Base-by-base conservation (phyloP, 2,329 filamentous ascomycete species). In the Ophiocordyceps camponoti-saundersi region DNA sequence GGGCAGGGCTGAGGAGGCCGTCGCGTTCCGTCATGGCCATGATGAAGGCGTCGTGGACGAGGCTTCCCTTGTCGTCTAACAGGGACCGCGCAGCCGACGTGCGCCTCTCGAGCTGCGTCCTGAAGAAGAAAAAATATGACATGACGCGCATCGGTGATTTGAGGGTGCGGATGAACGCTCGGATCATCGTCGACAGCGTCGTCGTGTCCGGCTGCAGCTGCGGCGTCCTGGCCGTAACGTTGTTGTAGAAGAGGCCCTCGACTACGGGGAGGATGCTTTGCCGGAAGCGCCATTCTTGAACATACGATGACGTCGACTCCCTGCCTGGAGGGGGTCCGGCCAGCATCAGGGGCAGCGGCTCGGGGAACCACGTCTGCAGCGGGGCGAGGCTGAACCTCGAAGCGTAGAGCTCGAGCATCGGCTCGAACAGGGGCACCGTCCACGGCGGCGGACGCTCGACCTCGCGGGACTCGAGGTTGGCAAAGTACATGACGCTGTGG, bases 31-130 rank as follows among this genome's bases (percentile, higher is more conserved):
- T 58, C 47, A 78, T 62, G 40, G 65, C 60, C 49, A 69, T 62
- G 45, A 79, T 62, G 30, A 77, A 61, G 13, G 66, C 63, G 50
- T 79, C 71, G 52, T 75, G 67, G 4, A 75, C 53, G 6, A 68
- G 53, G 13, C 65, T 68, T 18, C 65, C 65, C 30, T 68, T 64
- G 3, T 65, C 55, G 21, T 56, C 52, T 23, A 71, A 53, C 22
- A 74, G 50, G 6, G 53, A 49, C 2, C 59, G 45, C 1, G 64
- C 66, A 7, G 61, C 56, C 2, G 61, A 61, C 48, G 68, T 53
- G 6, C 50, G 49, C 11, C 59, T 57, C 44, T 64, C 58, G 2
- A 78, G 54, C 29, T 69, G 58, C 1, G 56, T 52, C 48, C 65
- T 67, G 57, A 75, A 71, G 46, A 67, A 65, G 8, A 59, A 53